Evolutionary conservation across 768 basidiomycete species (phyloP).

Genomic region (Paxillus rubicundulus): DNA sequence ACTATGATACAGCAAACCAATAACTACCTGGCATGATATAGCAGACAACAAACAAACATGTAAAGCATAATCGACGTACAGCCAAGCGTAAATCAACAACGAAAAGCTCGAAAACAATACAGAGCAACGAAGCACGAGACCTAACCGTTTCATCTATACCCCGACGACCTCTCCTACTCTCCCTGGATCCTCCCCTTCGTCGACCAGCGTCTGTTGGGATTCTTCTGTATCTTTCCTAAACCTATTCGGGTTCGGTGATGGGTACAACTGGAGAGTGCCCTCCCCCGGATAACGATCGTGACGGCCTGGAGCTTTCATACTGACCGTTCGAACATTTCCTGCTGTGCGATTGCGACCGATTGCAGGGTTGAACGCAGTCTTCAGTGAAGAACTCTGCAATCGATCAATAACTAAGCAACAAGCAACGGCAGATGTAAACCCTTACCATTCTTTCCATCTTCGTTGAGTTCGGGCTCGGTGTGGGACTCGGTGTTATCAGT

Average conservation of each 20-base stretch:
- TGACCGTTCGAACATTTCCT: constrained; percentile 7
- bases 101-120: neutral
- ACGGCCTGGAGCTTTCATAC: constrained; percentile 1
- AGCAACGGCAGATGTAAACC: neutral
- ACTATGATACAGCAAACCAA: constrained; percentile 13
- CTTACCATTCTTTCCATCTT: constrained; percentile 7
- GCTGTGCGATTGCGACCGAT: constrained; percentile 1
- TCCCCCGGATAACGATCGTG: constrained; percentile 14
- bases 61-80: neutral
- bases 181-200: neutral
- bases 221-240: neutral
- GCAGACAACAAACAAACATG: neutral
- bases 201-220: constrained; percentile 1
- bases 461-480: constrained; percentile 2
- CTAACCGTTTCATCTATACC: neutral
- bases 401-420: neutral
- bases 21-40: neutral
- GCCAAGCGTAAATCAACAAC: neutral
- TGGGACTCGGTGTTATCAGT: constrained; percentile 10
- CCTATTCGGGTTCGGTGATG: constrained; percentile 1
- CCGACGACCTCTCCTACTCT: neutral
- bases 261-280: constrained; percentile 12
- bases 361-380: constrained; percentile 3
- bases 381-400: constrained; percentile 8
- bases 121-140: neutral